Evolutionary conservation across 2,329 filamentous ascomycete species (phyloP), one percentile per base, ranked within the genome.

Genomic region (Fusarium chlamydosporum): DNA sequence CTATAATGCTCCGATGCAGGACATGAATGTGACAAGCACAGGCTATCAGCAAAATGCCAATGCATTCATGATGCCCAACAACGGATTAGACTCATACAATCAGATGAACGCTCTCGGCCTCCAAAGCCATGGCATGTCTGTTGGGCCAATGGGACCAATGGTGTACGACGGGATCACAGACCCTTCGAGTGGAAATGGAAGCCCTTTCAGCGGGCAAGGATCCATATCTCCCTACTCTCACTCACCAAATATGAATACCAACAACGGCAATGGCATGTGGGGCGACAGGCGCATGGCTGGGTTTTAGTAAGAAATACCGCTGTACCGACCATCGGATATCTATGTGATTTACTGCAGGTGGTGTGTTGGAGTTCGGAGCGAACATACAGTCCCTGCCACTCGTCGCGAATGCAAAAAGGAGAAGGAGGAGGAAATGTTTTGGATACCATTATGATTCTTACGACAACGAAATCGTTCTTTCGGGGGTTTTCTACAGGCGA

Each of bases 191-290:
- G 74, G 73, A 13, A 75, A 77, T 53, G 75, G 72, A n/a, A 79
- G 78, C 60, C 77, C 79, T 6, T 81, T 78, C 42, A 77, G 76
- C 46, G 78, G 76, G 7, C 78, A 79, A 42, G 79, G 77, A 40
- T 77, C 78, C 6, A 60, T 72, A 29, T 79, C 79, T 33, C 76
- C 76, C 10, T 81, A 78, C 61, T 72, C 75, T 20, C 74, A 76
- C 48, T 79, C 79, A 33, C 78, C 79, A 34, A 77, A 78, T 42
- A 63, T 74, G 43, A 72, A 75, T 53, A 57, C 64, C 50, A 72
- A 68, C 26, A 72, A 65, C 56, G 68, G 53, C 11, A 65, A 62
- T 37, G 56, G 48, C 35, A 67, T 69, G 37, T 69, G 66, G 67
- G 53, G 62, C 26, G 67, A 68, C 23, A 50, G 67, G 38, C 58